Conservation (phyloP, 768 basidiomycete species). For the Russula compacta region DNA sequence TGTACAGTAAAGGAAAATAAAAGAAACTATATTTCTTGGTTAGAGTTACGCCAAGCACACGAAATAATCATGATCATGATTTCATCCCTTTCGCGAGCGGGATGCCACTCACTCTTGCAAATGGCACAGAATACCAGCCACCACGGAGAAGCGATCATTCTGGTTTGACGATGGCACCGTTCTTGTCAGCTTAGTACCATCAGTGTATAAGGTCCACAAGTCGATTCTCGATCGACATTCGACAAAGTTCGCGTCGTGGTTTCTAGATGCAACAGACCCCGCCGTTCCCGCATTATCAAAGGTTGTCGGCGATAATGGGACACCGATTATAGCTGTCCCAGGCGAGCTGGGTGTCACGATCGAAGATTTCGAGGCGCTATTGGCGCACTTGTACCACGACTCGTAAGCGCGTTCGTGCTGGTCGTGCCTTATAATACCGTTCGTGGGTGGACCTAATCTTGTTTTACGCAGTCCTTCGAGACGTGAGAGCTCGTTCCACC, state of each 20-base stretch:
- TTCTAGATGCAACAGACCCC: conserved; percentile 1
- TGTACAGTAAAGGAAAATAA: neutral
- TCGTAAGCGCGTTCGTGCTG: conserved; percentile 36
- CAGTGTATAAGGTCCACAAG: conserved; percentile 49
- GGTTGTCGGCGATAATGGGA: neutral
- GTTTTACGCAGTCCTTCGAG: conserved; percentile 4
- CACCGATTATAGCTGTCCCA: conserved; percentile 28
- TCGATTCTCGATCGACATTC: conserved; percentile 47
- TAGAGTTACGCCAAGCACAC: no score
- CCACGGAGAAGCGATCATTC: conserved; percentile 9
- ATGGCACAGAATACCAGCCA: neutral
- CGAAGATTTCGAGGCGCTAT: conserved; percentile 44
- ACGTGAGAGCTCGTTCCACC: conserved; percentile 30
- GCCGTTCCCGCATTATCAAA: neutral
- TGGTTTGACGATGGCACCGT: conserved; percentile 65
- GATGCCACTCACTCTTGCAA: neutral
- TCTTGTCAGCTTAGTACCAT: conserved; percentile 36
- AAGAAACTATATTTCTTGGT: neutral
- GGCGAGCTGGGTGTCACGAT: conserved; percentile 31
- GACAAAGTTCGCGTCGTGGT: conserved; percentile 21
- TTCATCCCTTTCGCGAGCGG: neutral
- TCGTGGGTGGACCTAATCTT: neutral
- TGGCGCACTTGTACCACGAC: conserved; percentile 63
- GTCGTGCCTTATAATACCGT: neutral
- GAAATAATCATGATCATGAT: neutral